These are phyloP conservation scores for Emergomyces orientalis DNA, from an alignment of 2,329 filamentous ascomycete genomes.

Conservation along the genomic window DNA sequence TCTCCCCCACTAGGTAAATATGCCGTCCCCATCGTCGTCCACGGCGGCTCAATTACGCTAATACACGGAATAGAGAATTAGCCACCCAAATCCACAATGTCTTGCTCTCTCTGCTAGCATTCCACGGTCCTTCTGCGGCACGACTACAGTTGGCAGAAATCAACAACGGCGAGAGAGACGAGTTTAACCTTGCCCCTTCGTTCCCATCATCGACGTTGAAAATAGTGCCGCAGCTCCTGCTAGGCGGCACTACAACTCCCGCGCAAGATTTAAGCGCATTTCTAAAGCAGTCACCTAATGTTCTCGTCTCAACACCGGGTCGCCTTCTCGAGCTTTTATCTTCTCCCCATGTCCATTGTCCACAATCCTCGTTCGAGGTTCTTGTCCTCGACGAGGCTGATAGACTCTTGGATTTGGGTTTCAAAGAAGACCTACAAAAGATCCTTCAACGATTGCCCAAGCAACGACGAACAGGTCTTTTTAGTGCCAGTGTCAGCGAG, in stretches of 20 bases:
- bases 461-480: slow-evolving; percentile 83
- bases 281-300: slow-evolving; percentile 72
- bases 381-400: slow-evolving; percentile 94
- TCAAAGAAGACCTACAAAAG: slow-evolving; percentile 80
- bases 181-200: slow-evolving; percentile 22
- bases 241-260: slow-evolving; percentile 66
- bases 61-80: slow-evolving; percentile 55
- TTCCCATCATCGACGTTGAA: slow-evolving; percentile 44
- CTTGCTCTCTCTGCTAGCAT: slow-evolving; percentile 64
- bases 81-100: slow-evolving; percentile 85
- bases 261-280: slow-evolving; percentile 83
- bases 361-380: slow-evolving; percentile 81
- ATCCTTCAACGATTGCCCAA: slow-evolving; percentile 81
- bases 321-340: slow-evolving; percentile 78
- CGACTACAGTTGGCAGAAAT: slow-evolving; percentile 33
- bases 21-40: neutral
- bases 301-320: slow-evolving; percentile 84
- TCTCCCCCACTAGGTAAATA: slow-evolving; percentile 66
- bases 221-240: slow-evolving; percentile 75
- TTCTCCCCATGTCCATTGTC: slow-evolving; percentile 77
- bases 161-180: slow-evolving; percentile 27
- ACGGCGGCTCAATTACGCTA: slow-evolving; percentile 6
- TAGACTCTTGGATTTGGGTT: slow-evolving; percentile 81
- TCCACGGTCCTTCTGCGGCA: slow-evolving; percentile 66
- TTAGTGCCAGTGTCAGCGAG: slow-evolving; percentile 92